Evolutionary conservation across 202 grass and related monocot species (phyloP).

Genomic region (Schoenoplectus tabernaemontani): DNA sequence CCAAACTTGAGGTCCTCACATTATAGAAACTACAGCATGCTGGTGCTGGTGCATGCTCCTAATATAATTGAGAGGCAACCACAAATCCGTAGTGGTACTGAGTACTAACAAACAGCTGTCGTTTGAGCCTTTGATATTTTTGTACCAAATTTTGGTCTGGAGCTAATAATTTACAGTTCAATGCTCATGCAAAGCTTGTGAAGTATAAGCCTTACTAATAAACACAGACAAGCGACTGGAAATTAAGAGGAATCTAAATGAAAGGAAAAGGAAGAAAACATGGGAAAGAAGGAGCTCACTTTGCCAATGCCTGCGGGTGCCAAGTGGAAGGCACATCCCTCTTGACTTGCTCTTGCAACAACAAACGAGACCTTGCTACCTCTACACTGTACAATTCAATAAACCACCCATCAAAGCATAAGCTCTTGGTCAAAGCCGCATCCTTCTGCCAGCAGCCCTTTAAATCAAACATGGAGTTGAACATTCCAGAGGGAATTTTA

Average conservation of each 20-base stretch:
- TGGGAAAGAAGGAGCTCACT: constrained; percentile 9
- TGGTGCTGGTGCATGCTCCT: background rate
- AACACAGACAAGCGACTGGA: background rate
- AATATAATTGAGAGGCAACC: background rate
- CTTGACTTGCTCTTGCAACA: constrained; percentile 32
- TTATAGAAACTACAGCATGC: background rate
- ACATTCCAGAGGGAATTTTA: constrained; percentile 69
- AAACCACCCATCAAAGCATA: constrained; percentile 69
- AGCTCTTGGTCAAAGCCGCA: constrained; percentile 40
- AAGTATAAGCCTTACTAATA: background rate
- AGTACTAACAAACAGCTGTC: background rate
- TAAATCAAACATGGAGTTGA: constrained; percentile 79
- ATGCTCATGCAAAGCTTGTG: background rate
- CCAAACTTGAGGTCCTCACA: background rate
- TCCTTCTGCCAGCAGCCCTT: constrained; percentile 69
- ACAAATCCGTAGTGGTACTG: background rate
- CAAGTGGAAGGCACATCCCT: constrained; percentile 47
- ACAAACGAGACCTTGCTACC: constrained; percentile 39
- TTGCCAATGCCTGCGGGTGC: constrained; percentile 60
- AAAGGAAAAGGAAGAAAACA: background rate
- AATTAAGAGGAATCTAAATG: background rate
- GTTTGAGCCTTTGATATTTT: too few species aligned
- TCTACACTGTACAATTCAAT: constrained; percentile 66
- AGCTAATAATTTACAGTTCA: background rate
- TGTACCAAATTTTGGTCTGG: too few species aligned